phyloP scores from a whole-genome alignment of 2,329 filamentous ascomycete genomes.

The Sporothrix luriei region DNA sequence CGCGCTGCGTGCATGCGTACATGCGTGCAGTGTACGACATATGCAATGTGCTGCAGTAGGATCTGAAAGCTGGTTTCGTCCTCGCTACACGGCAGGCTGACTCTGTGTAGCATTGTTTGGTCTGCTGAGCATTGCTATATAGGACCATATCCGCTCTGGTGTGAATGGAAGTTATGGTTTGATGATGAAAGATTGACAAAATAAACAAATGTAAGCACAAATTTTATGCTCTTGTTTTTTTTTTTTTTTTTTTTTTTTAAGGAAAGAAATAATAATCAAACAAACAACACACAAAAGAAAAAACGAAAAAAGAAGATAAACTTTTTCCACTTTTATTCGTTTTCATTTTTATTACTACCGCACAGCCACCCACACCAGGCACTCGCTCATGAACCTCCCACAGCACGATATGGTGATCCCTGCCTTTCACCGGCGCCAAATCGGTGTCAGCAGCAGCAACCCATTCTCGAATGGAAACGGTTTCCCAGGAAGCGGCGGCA shows the following conservation, averaged over 20 bases:
- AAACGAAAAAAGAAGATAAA: background rate
- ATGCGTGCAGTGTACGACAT: background rate
- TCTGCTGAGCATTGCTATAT: background rate
- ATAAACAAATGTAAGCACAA: background rate
- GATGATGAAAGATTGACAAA: background rate
- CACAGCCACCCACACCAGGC: too few species aligned
- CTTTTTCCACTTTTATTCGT: too few species aligned
- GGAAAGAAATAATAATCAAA: too few species aligned
- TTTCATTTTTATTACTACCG: too few species aligned
- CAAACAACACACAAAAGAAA: too few species aligned
- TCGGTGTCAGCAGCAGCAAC: constrained; percentile 21
- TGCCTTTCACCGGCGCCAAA: background rate
- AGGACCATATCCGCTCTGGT: background rate
- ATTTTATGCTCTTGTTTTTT: background rate
- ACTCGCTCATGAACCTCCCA: background rate
- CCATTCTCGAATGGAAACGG: constrained; percentile 4
- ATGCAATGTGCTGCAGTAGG: too few species aligned
- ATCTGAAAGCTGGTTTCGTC: background rate
- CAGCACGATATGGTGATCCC: background rate
- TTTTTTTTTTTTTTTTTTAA: background rate
- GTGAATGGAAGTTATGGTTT: too few species aligned
- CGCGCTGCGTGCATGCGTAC: background rate
- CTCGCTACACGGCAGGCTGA: background rate
- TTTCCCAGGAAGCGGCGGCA: constrained; percentile 5
- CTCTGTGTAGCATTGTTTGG: background rate